phyloP scores from a whole-genome alignment of 225 moss, liverwort and hornwort species.

The Physcomitrellopsis africana region DNA sequence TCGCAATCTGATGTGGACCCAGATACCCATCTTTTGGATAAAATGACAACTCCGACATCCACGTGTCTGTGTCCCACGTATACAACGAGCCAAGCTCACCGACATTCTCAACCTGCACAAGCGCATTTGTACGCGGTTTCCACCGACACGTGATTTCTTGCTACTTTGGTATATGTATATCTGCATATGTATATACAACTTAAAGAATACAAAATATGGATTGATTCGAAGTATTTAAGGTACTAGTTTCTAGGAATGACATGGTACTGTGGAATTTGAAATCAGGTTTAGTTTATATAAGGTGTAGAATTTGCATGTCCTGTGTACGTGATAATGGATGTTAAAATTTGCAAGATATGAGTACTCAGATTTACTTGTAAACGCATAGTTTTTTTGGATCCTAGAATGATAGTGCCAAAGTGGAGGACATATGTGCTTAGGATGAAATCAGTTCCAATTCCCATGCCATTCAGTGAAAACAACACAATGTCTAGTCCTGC shows the following conservation, averaged over 20 bases:
- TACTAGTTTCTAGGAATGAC: too few species aligned
- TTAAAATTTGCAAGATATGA: too few species aligned
- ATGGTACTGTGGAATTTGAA: too few species aligned
- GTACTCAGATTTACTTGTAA: slow-evolving; percentile 37
- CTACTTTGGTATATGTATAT: too few species aligned
- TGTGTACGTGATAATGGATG: too few species aligned
- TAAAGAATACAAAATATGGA: too few species aligned
- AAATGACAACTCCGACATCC: slow-evolving; percentile 70
- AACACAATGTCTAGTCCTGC: slow-evolving; percentile 64
- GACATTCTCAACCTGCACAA: slow-evolving; percentile 69
- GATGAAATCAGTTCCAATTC: slow-evolving; percentile 77
- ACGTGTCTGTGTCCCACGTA: slow-evolving; percentile 71
- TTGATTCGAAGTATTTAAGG: too few species aligned
- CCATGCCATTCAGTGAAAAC: slow-evolving; percentile 64
- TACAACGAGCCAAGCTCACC: slow-evolving; percentile 91
- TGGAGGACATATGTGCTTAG: slow-evolving; percentile 65
- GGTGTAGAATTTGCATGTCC: too few species aligned
- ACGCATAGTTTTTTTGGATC: slow-evolving; percentile 61
- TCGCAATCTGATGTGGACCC: slow-evolving; percentile 72
- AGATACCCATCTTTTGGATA: slow-evolving; percentile 80
- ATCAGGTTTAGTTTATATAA: too few species aligned
- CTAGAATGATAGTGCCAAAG: slow-evolving; percentile 73
- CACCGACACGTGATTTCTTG: too few species aligned
- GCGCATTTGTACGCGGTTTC: not conserved
- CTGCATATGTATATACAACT: too few species aligned